Conservation (phyloP, 1,284 basidiomycete species). For the Cystobasidium slooffiae region DNA sequence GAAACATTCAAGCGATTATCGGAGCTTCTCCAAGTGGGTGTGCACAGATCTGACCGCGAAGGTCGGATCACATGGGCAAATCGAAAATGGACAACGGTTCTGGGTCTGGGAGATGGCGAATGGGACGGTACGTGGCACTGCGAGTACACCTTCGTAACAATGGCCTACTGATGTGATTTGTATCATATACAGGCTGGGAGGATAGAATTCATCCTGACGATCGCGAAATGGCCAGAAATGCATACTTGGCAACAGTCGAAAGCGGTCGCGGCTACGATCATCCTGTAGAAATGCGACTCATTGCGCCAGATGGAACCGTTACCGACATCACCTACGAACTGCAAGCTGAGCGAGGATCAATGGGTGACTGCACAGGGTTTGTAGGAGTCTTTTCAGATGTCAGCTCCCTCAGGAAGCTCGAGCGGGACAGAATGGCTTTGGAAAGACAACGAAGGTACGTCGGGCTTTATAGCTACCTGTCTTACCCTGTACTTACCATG, state of each 20-base stretch:
- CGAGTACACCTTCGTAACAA: no score
- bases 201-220: conserved; percentile 30
- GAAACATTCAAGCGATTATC: conserved; percentile 51
- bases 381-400: conserved; percentile 53
- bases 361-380: conserved; percentile 44
- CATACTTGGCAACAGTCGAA: conserved; percentile 43
- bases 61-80: conserved; percentile 47
- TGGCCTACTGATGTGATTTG: no score
- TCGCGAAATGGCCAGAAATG: conserved; percentile 13
- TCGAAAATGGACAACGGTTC: conserved; percentile 27
- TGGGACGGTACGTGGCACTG: conserved; percentile 40
- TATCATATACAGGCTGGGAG: no score
- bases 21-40: conserved; percentile 52
- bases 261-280: conserved; percentile 44
- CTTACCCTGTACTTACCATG: not conserved
- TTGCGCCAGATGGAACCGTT: conserved; percentile 8
- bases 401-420: conserved; percentile 41
- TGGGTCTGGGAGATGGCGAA: conserved; percentile 27
- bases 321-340: conserved; percentile 42
- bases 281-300: conserved; percentile 42
- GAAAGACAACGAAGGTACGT: conserved; percentile 25
- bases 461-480: not conserved
- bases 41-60: conserved; percentile 46
- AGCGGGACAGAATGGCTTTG: conserved; percentile 33
- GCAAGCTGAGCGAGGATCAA: conserved; percentile 27